Evolutionary conservation across 768 basidiomycete genomes (phyloP), one percentile per base, ranked within the genome.

Genomic region (Lentinus tigrinus): DNA sequence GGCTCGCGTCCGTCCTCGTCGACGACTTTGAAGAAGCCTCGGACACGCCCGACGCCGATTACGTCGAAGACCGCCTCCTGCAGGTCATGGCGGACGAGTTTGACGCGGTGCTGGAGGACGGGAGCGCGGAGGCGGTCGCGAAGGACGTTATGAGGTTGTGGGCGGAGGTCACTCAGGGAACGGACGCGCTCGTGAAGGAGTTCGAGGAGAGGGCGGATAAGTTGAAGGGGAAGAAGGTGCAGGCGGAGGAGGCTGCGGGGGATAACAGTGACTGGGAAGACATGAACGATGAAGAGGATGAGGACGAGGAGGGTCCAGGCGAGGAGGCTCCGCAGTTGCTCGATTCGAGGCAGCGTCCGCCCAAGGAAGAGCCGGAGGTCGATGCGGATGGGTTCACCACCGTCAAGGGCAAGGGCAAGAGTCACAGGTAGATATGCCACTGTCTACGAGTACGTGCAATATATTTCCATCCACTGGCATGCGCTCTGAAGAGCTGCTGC

Each of bases 341-440:
- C 19, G 77, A 81, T 55, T 72, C 63, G 9, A 52, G 51, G 23
- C 40, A 59, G 47, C 52, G 65, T 28, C 63, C 70, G 57, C 73
- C 65, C n/a, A 76, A 72, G 51, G 73, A 78, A 11, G 87, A 89
- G 65, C 88, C 89, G 0, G 82, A 91, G 50, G 79, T 95, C 0
- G 95, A 98, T 65, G 91, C 95, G 60, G 95, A 98, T 58, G 95
- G 95, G 0, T 98, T 98, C 69, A 93, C 89, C 3, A 68, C 88
- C 50, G 92, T 98, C 2, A 81, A 81, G 64, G 77, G 76, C 24
- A 85, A 83, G 65, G 79, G 83, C 26, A 63, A 60, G 42, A 63
- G 59, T 49, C 66, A 68, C 44, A 62, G 65, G 40, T 68, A 47
- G 31, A 55, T 21, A 23, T 28, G 4, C 36, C 11, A 5, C 3